A percentile compares a stretch with the other conserved stretches of the same genome.
Evolutionary conservation across 495 filamentous ascomycete species (phyloP).

Genomic region (Penicillium maclennaniae): DNA sequence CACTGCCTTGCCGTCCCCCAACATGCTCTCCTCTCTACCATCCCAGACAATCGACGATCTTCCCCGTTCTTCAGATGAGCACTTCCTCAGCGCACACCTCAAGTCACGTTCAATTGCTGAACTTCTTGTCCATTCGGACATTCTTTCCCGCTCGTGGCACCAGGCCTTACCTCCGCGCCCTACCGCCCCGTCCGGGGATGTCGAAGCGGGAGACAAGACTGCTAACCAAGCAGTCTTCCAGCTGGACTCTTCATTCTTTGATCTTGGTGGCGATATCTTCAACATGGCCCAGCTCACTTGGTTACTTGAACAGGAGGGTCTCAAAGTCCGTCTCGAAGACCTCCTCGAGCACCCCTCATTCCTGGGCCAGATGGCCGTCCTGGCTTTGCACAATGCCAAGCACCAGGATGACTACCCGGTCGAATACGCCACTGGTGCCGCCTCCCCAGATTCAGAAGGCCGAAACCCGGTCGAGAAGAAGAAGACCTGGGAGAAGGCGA

Average conservation of each 20-base stretch:
- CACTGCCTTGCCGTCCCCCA: slow-evolving; percentile 40
- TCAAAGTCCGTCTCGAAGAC: slow-evolving; percentile 48
- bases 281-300: slow-evolving; percentile 46
- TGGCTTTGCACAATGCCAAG: slow-evolving; percentile 36
- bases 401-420: slow-evolving; percentile 17
- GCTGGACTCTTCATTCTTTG: slow-evolving; percentile 50
- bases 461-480: slow-evolving; percentile 21
- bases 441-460: slow-evolving; percentile 5
- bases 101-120: slow-evolving; percentile 44
- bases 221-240: slow-evolving; percentile 29
- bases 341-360: slow-evolving; percentile 47
- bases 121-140: slow-evolving; percentile 44
- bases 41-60: slow-evolving; percentile 28
- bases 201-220: slow-evolving; percentile 9
- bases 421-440: slow-evolving; percentile 16
- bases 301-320: slow-evolving; percentile 48
- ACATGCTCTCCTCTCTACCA: slow-evolving; percentile 34
- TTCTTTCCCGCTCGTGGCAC: slow-evolving; percentile 47
- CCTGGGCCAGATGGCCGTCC: slow-evolving; percentile 46
- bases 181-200: background rate
- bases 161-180: slow-evolving; percentile 41
- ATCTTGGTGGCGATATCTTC: slow-evolving; percentile 51
- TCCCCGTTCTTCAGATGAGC: slow-evolving; percentile 23
- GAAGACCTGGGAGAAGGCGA: slow-evolving; percentile 30
- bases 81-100: slow-evolving; percentile 35